phyloP scores from a whole-genome alignment of 768 basidiomycete species.

The Tulasnella sp. region DNA sequence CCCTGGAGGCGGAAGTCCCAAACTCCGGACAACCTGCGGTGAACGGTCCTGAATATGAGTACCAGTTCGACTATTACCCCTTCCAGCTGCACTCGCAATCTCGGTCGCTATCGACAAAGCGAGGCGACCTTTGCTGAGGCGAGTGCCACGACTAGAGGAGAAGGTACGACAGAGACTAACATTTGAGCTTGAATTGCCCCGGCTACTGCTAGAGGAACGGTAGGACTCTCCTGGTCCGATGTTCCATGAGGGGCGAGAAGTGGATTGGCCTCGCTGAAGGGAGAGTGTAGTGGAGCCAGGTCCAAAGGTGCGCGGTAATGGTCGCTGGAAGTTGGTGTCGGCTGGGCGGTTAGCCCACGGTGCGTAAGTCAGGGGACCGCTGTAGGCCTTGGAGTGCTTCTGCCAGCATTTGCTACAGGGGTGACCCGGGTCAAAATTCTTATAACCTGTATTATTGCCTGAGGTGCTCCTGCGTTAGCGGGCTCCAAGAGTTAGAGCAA shows the following conservation, averaged over 20 bases:
- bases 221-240: conserved; percentile 7
- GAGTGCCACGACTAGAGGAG: not conserved
- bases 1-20: conserved; percentile 46
- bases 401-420: conserved; percentile 79
- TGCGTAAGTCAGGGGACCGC: conserved; percentile 62
- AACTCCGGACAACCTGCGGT: not conserved
- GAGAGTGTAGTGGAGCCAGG: conserved; percentile 9
- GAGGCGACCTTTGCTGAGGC: conserved; percentile 33
- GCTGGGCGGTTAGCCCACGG: conserved; percentile 44
- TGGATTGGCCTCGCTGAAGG: conserved; percentile 30
- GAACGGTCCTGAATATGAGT: not conserved
- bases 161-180: conserved; percentile 9
- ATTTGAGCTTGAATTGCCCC: not conserved
- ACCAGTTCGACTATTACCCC: not conserved
- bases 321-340: conserved; percentile 47
- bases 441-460: conserved; percentile 80
- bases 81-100: not conserved
- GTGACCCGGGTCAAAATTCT: conserved; percentile 63
- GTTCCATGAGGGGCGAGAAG: conserved; percentile 4
- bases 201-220: not conserved
- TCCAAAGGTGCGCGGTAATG: conserved; percentile 43
- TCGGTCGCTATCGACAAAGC: conserved; percentile 35
- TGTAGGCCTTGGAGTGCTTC: conserved; percentile 64
- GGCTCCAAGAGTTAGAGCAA: not conserved
- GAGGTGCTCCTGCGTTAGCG: not conserved